These are phyloP conservation scores for Tylopilus cervinicoccineus DNA, from an alignment of 768 basidiomycete species.

Conservation along the genomic window DNA sequence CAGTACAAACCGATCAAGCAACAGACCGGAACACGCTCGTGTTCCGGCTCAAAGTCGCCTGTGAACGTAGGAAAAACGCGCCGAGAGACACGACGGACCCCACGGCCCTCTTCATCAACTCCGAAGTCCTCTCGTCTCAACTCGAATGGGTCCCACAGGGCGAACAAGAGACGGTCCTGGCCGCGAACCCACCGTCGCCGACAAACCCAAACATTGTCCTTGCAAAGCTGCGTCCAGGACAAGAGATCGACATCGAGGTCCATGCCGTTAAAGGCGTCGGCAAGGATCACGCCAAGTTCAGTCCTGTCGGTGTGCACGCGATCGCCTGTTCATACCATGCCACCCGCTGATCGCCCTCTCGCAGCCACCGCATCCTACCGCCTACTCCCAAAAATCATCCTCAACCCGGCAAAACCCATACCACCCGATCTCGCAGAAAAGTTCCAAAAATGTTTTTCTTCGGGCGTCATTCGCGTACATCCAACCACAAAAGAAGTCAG, in stretches of 20 bases:
- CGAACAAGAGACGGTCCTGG: constrained; percentile 65
- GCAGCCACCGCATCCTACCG: constrained; percentile 95
- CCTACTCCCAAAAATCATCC: constrained; percentile 75
- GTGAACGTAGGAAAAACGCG: constrained; percentile 55
- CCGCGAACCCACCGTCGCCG: constrained; percentile 50
- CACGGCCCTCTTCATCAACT: constrained; percentile 64
- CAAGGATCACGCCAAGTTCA: constrained; percentile 95
- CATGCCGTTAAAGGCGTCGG: constrained; percentile 93
- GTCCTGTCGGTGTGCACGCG: constrained; percentile 72
- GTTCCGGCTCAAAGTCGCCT: constrained; percentile 69
- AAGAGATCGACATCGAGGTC: constrained; percentile 77
- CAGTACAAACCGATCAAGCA: constrained; percentile 50
- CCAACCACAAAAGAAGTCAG: constrained; percentile 53
- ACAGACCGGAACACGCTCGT: constrained; percentile 92
- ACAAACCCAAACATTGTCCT: constrained; percentile 83
- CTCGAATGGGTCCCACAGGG: constrained; percentile 80
- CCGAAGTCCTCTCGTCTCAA: constrained; percentile 63
- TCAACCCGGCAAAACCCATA: constrained; percentile 69
- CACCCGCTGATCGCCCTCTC: not conserved
- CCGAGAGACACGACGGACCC: constrained; percentile 53
- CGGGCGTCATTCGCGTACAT: constrained; percentile 69
- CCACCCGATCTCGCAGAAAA: constrained; percentile 73
- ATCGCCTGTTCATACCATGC: not conserved
- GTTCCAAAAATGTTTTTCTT: constrained; percentile 85
- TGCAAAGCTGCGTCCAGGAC: constrained; percentile 89